Percentiles rank a stretch among this genome's conserved stretches.
Conservation (phyloP, 2,329 filamentous ascomycete species). For the Teratosphaeria nubilosa region DNA sequence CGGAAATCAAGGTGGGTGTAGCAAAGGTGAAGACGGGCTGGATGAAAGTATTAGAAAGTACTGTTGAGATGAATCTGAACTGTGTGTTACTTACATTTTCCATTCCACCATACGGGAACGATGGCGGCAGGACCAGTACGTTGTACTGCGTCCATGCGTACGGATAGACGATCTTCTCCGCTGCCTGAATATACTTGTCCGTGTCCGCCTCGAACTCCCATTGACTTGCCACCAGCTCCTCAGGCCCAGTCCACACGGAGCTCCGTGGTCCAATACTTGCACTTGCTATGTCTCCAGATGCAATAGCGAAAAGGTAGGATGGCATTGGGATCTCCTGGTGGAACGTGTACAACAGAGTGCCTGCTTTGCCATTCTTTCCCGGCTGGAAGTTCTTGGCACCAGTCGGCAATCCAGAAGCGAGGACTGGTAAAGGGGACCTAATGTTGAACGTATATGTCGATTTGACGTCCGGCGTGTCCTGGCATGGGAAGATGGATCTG, state of each 20-base stretch:
- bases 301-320: slow-evolving; percentile 88
- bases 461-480: slow-evolving; percentile 96
- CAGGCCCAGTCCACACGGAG: slow-evolving; percentile 75
- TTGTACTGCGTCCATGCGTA: slow-evolving; percentile 97
- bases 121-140: slow-evolving; percentile 77
- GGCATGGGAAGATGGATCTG: slow-evolving; percentile 87
- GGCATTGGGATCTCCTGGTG: slow-evolving; percentile 88
- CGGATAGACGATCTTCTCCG: slow-evolving; percentile 70
- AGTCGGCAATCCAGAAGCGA: slow-evolving; percentile 70
- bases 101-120: slow-evolving; percentile 71
- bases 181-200: slow-evolving; percentile 80
- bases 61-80: neutral
- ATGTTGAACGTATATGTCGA: slow-evolving; percentile 88
- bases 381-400: slow-evolving; percentile 42
- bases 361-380: slow-evolving; percentile 43
- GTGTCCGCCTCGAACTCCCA: slow-evolving; percentile 89
- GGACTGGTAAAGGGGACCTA: slow-evolving; percentile 75
- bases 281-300: slow-evolving; percentile 69
- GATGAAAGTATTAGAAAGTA: neutral
- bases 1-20: slow-evolving; percentile 87
- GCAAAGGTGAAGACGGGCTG: slow-evolving; percentile 72
- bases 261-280: slow-evolving; percentile 82
- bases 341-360: slow-evolving; percentile 64
- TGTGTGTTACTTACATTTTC: neutral
- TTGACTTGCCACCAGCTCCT: slow-evolving; percentile 72